Evolutionary conservation across 768 basidiomycete genomes (phyloP), one percentile per base, ranked within the genome.

Genomic region (Sutorius australiensis): DNA sequence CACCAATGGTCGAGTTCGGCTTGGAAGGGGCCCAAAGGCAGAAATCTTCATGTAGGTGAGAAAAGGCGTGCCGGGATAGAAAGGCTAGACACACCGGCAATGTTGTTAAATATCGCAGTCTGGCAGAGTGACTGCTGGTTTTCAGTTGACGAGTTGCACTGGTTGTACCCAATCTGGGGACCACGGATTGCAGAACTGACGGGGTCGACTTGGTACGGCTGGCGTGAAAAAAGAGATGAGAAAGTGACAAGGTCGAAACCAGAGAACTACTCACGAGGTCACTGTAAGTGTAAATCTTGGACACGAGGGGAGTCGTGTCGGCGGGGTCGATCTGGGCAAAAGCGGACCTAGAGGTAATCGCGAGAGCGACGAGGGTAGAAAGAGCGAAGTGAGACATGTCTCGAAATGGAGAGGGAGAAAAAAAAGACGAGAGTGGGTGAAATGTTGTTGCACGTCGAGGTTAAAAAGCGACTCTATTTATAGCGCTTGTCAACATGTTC

Each of bases 101-200:
- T 75, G 55, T 62, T 75, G 80, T 89, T 89, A 37, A 85, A 66
- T 61, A 81, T 77, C 11, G 73, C 70, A 1, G 87, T 91, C 69
- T 92, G 89, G 65, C 89, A 92, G 8, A 76, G 58, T 0, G 88
- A 86, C 3, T 73, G 47, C 56, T 79, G 80, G 69, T 75, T 78
- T 54, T 82, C 75, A 1, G 87, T 88, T 31, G 84, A 81, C 2
- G 81, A 79, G 70, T 87, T 89, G 61, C 86, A 88, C 3, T 71
- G 59, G 66, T 86, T 87, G 75, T 82, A 87, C 6, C 87, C 87
- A 7, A 47, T 49, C 64, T 89, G 87, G 13, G 71, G 64, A 11
- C 86, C 87, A 59, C 87, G 83, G 28, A 69, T 71, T 24, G 72
- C 69, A 12, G 59, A 50, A 53, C 70, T 62, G 37, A 76, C 67